Conservation (phyloP, 371 early-diverging fungal species). For the Massospora cicadina region DNA sequence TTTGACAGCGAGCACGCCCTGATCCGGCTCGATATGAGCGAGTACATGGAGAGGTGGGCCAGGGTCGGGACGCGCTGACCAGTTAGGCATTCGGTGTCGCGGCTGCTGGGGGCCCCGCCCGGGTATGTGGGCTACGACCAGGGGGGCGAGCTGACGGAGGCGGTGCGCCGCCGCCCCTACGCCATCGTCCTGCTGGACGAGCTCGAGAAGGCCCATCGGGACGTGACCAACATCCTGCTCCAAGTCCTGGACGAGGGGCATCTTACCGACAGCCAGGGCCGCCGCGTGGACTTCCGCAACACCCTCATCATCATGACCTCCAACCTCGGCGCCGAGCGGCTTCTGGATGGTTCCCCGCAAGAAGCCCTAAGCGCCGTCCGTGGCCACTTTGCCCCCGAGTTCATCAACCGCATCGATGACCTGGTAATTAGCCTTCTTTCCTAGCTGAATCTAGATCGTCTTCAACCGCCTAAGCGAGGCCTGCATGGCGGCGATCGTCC, state of each 20-base stretch:
- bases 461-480: conserved; percentile 62
- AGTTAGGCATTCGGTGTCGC: conserved; percentile 43
- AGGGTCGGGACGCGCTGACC: too few species aligned
- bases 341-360: conserved; percentile 27
- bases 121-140: conserved; percentile 68
- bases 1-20: conserved; percentile 74
- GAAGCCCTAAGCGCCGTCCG: conserved; percentile 47
- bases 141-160: conserved; percentile 78
- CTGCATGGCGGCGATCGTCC: conserved; percentile 59
- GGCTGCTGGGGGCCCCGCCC: conserved; percentile 81
- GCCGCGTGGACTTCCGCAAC: conserved; percentile 74
- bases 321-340: conserved; percentile 47
- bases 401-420: conserved; percentile 82
- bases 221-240: conserved; percentile 49
- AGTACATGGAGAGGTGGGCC: conserved; percentile 56
- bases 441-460: conserved; percentile 23
- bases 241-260: conserved; percentile 87
- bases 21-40: conserved; percentile 84
- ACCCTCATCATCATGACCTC: conserved; percentile 88
- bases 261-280: conserved; percentile 65
- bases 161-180: conserved; percentile 76
- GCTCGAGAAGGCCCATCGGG: conserved; percentile 80
- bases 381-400: conserved; percentile 73
- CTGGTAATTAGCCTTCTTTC: conserved; percentile 17
- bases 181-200: conserved; percentile 81